These are phyloP conservation scores for Yamadazyma nakazawae DNA, from an alignment of 805 yeast species.

Conservation along the genomic window DNA sequence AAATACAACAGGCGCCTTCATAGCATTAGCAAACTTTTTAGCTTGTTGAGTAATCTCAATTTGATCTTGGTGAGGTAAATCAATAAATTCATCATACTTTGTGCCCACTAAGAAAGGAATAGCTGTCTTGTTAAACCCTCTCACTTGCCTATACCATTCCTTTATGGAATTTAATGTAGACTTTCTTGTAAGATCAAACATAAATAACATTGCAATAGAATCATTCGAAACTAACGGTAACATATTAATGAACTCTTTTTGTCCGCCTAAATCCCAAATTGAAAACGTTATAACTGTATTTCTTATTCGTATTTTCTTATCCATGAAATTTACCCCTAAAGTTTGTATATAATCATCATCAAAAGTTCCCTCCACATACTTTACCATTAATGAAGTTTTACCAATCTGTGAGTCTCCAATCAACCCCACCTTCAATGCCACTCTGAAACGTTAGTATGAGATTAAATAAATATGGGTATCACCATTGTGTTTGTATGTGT, in stretches of 20 bases:
- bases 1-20: conserved; percentile 82
- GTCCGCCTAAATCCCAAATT: conserved; percentile 96
- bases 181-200: conserved; percentile 84
- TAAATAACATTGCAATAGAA: conserved; percentile 85
- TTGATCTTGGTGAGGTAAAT: conserved; percentile 75
- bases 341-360: conserved; percentile 93
- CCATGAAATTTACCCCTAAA: conserved; percentile 92
- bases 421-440: conserved; percentile 81
- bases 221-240: conserved; percentile 87
- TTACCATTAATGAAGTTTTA: conserved; percentile 93
- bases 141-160: conserved; percentile 92
- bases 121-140: conserved; percentile 86
- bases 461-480: not conserved
- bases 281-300: conserved; percentile 87
- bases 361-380: conserved; percentile 91
- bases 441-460: conserved; percentile 34
- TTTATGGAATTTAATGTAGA: conserved; percentile 83
- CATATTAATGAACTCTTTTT: conserved; percentile 92
- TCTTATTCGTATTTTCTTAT: conserved; percentile 77
- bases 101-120: conserved; percentile 92
- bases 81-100: conserved; percentile 83
- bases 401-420: conserved; percentile 97
- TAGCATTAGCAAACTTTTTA: conserved; percentile 79
- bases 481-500: not conserved
- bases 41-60: conserved; percentile 80